A percentile compares a stretch with the other conserved stretches of the same genome.
These are phyloP conservation scores for Coleophoma crateriformis DNA, from an alignment of 2,329 filamentous ascomycete genomes.

Conservation along the genomic window DNA sequence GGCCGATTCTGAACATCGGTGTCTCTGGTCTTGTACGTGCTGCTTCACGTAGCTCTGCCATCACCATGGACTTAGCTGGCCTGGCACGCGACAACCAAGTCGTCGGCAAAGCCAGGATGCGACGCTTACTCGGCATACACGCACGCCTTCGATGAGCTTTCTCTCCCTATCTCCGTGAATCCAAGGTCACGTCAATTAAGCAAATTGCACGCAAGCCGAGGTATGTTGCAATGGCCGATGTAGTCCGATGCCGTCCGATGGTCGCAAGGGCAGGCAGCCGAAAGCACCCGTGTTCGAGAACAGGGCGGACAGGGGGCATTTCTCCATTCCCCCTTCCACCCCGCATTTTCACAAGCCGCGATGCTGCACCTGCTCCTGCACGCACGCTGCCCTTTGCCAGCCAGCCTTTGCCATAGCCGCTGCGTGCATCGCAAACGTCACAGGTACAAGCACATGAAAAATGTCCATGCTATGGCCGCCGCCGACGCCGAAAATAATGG, in stretches of 20 bases:
- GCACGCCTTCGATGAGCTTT: no score
- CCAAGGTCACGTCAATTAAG: no score
- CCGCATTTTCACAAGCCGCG: constrained; percentile 1
- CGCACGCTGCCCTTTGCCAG: background rate
- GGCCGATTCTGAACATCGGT: no score
- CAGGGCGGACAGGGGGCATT: background rate
- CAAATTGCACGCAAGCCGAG: background rate
- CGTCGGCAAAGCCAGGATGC: no score
- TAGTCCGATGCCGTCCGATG: background rate
- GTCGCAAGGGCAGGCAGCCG: background rate
- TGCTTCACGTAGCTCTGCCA: no score
- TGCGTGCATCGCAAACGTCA: background rate
- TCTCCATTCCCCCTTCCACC: background rate
- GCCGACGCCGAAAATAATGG: no score
- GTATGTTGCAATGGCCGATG: background rate
- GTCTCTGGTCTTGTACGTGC: no score
- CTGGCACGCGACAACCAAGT: no score
- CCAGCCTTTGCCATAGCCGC: constrained; percentile 1
- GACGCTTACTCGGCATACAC: no score
- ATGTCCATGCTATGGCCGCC: background rate
- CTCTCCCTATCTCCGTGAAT: no score
- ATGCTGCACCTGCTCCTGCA: no score
- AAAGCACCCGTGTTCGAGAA: background rate
- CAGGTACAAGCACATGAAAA: constrained; percentile 2
- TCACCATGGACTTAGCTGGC: no score